Evolutionary conservation across 176 grass and related monocot genomes (phyloP).

Genomic region (Zoysia japonica): DNA sequence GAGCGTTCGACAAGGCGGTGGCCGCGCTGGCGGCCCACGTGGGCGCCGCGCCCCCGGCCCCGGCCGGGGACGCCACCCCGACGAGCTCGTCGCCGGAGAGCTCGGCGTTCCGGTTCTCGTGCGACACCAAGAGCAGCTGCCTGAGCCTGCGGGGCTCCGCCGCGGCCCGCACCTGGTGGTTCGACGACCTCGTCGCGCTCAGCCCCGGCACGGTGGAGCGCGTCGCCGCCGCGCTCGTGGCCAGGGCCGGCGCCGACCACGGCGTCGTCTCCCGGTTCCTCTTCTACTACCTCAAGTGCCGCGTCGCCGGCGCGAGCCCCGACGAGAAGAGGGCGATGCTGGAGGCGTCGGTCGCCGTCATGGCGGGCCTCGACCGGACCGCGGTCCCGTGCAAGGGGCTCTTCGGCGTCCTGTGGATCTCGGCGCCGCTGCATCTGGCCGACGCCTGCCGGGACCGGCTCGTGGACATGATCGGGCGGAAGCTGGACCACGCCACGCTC

Average conservation of each 20-base stretch:
- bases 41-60: conserved; percentile 39
- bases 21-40: conserved; percentile 55
- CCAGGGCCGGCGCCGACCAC: conserved; percentile 57
- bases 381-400: conserved; percentile 78
- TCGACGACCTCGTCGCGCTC: conserved; percentile 77
- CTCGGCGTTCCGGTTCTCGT: conserved; percentile 79
- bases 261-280: conserved; percentile 62
- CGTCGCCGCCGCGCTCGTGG: conserved; percentile 57
- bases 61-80: conserved; percentile 67
- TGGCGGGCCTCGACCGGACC: conserved; percentile 57
- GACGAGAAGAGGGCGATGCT: conserved; percentile 63
- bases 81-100: conserved; percentile 87
- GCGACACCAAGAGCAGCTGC: conserved; percentile 82
- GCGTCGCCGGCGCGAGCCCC: conserved; percentile 31
- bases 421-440: conserved; percentile 51
- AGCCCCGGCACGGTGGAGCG: conserved; percentile 50
- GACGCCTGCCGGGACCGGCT: conserved; percentile 43
- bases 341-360: conserved; percentile 50
- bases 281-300: conserved; percentile 81
- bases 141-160: conserved; percentile 51
- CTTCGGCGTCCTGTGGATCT: conserved; percentile 79
- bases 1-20: conserved; percentile 54
- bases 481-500: conserved; percentile 81
- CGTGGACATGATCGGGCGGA: conserved; percentile 74
- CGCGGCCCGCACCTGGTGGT: conserved; percentile 71